Evolutionary conservation across 768 basidiomycete species (phyloP), one percentile per base, ranked within the genome.

Genomic region (Leccinum uliginosum): DNA sequence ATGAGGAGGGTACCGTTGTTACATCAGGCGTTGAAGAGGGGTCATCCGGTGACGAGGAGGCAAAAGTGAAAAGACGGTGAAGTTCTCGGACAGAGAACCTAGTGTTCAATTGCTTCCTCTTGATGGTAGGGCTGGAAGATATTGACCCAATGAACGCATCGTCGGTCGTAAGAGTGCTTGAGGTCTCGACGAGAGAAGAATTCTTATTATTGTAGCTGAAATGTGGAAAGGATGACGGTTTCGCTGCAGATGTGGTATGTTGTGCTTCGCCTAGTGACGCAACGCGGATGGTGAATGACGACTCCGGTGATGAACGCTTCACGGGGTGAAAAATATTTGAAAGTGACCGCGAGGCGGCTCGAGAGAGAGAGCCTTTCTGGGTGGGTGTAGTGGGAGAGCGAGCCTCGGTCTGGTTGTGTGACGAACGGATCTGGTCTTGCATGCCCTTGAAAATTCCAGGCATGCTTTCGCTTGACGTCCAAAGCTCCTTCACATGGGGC

Each of bases 401-500:
- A 59, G 54, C 29, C 15, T 62, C 60, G 44, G 50, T 53, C 40
- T 64, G 56, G 26, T 55, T 54, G 21, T 62, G 60, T 11, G 60
- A 57, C 17, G 60, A 53, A 24, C 32, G 57, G 44, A 61, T 53
- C 53, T 67, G 70, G 27, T 65, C 62, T n/a, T 69, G 65, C 29
- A 65, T 23, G 4, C 66, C 70, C 47, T 59, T 65, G 54, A 67
- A 72, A 19, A 60, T 62, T n/a, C 62, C 62, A 9, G 68, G 62
- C 56, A 59, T 64, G 54, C 57, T 65, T 48, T 70, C 69, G 45
- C 50, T 68, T 44, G 65, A 69, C 46, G 67, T 65, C 70, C 67
- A 70, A 51, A 71, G 64, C 11, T 80, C 75, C 66, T 75, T 76
- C 17, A 72, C 71, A 53, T 73, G 73, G n/a, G 75, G 66, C 68